Evolutionary conservation across 2,329 filamentous ascomycete genomes (phyloP), one percentile per base, ranked within the genome.

Genomic region (Phoma sp.): DNA sequence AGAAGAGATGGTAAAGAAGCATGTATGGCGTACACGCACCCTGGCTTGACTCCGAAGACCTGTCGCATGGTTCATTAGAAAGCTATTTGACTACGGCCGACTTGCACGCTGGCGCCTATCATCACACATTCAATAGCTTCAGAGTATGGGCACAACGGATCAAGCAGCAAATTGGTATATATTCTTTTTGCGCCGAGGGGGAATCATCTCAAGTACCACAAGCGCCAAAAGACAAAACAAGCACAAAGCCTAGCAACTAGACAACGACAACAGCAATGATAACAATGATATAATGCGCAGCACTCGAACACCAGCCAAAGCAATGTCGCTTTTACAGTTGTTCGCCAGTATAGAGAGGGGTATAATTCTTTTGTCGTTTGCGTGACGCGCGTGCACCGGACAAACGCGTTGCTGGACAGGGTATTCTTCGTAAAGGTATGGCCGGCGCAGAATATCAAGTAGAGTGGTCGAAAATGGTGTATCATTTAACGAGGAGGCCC

Each of bases 401-500:
- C 56, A 60, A 51, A 60, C 63, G 64, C 61, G 60, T 61, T 58
- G 58, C 58, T 49, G 49, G 56, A 51, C 55, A 51, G 68, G 71
- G 71, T 74, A 73, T 75, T 64, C 62, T 67, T 72, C 69, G 67
- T 73, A 67, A 66, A 64, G 72, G 66, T 55, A 51, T 51, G 46
- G 63, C 64, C 66, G 68, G 68, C 70, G 68, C 63, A 72, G 66
- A 65, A 64, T 67, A 67, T 63, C 61, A 65, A 62, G 63, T 63
- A 64, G 52, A 55, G 46, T 46, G 58, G 59, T 68, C 62, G 67
- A 62, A 70, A 71, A 67, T 68, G 65, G 68, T 72, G 64, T 74
- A 73, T 74, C 68, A 69, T 71, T 88, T 89, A 94, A 90, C 91
- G 91, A 83, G 89, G 92, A 85, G 90, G 89, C 84, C 90, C 91